Conservation (phyloP, 495 filamentous ascomycete genomes). For the Xylaria grammica region DNA sequence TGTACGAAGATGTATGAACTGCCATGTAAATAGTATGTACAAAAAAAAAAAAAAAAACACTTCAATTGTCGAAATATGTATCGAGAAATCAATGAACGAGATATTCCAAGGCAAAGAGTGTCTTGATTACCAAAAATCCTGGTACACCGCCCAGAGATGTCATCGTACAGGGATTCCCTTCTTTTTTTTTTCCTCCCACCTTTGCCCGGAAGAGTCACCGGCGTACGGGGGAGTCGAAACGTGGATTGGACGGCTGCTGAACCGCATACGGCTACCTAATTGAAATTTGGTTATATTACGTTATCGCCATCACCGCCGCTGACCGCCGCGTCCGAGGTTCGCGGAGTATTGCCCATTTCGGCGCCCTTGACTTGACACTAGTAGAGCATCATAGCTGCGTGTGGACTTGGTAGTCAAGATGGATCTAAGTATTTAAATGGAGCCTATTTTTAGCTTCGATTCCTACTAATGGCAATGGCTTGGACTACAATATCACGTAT, state of each 20-base stretch:
- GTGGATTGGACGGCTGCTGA: background rate
- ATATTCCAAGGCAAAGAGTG: background rate
- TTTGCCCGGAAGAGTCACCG: slow-evolving; percentile 15
- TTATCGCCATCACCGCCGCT: background rate
- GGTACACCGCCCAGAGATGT: no score
- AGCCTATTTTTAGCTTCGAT: no score
- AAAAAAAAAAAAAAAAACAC: background rate
- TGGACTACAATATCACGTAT: no score
- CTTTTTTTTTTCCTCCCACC: background rate
- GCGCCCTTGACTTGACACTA: background rate
- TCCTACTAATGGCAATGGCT: background rate
- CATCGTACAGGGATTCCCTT: background rate
- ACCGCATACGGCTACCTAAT: background rate
- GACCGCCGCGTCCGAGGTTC: background rate
- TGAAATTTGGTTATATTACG: background rate
- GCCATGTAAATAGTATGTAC: background rate
- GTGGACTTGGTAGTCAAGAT: no score
- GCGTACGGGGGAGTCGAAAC: background rate
- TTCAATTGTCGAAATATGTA: background rate
- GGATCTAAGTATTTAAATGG: no score
- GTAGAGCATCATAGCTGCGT: no score
- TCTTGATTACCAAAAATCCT: background rate
- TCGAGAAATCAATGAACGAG: background rate
- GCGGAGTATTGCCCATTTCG: slow-evolving; percentile 7
- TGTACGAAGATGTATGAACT: no score